A percentile compares a stretch with the other conserved stretches of the same genome.
These are phyloP conservation scores for Coemansia sp. DNA, from an alignment of 192 early-diverging fungal species.

Conservation along the genomic window DNA sequence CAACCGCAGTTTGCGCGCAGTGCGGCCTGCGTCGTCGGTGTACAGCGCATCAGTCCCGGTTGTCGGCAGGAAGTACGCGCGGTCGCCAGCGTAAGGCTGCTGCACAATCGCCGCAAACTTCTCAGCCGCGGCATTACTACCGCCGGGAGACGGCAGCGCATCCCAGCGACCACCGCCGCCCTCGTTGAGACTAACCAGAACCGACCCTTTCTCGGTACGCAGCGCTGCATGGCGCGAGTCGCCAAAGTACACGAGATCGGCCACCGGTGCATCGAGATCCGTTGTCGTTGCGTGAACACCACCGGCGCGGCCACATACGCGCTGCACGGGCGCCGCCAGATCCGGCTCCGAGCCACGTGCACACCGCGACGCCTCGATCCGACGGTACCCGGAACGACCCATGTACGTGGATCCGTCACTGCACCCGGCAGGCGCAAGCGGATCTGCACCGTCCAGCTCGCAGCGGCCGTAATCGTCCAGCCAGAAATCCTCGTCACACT, in stretches of 20 bases:
- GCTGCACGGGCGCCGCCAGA: conserved; percentile 60
- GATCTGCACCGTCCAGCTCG: conserved; percentile 68
- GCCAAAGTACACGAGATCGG: conserved; percentile 67
- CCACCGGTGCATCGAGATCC: conserved; percentile 51
- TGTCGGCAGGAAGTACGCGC: conserved; percentile 64
- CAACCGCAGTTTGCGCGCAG: conserved; percentile 58
- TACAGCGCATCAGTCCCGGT: conserved; percentile 53
- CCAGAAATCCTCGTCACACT: conserved; percentile 88
- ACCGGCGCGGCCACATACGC: conserved; percentile 65
- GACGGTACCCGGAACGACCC: conserved; percentile 81
- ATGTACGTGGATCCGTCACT: conserved; percentile 62
- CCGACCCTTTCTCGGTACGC: conserved; percentile 55
- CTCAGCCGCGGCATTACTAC: conserved; percentile 6
- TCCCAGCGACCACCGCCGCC: conserved; percentile 59
- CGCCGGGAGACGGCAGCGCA: conserved; percentile 24
- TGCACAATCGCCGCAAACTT: conserved; percentile 59
- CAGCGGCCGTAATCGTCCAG: conserved; percentile 68
- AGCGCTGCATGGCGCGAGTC: conserved; percentile 59
- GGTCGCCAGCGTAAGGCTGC: conserved; percentile 62
- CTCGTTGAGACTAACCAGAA: conserved; percentile 65
- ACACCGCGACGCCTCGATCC: conserved; percentile 74
- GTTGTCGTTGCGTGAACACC: conserved; percentile 35
- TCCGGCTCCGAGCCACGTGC: conserved; percentile 63
- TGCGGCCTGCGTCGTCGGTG: conserved; percentile 63
- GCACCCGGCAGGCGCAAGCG: conserved; percentile 73